Base-by-base conservation (phyloP, 495 filamentous ascomycete species). In the Xylaria nigripes region DNA sequence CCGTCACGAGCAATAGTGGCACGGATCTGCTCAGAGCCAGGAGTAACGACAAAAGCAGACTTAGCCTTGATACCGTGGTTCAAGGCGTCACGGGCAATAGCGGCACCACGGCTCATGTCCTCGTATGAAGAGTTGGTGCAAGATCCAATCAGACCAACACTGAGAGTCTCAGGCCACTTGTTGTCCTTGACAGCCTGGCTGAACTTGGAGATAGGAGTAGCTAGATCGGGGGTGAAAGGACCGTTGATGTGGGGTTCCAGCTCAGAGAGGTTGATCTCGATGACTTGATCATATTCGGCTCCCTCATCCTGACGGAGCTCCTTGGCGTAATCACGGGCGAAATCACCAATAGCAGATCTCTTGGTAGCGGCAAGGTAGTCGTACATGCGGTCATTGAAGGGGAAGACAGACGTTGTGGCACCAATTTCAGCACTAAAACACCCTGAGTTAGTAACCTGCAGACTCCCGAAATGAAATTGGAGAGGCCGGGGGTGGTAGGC, bases 71-170 rank as follows among this genome's bases (percentile, higher is more conserved):
- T 56, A 58, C 93, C 94, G 68, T 96, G 92, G 75, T 91, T 72
- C 54, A 96, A 80, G 61, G 94, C 94, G 72, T 99, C 90, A 54
- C 84, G 88, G 47, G 92, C 94, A 70, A 99, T 97, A 30, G 90
- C 89, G 50, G 93, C 93, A 65, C 83, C 87, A 59, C 94, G 89
- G 62, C 85, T 87, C 93, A 99, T 97, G 67, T 99, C 93, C 78
- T 99, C 94, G 72, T 99, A 99, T 24, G 91, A 96, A 41, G 90
- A 95, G 82, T 99, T 99, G 62, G 93, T 99, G 87, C 93, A 99
- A 68, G 93, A 97, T 52, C 93, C 93, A 65, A 99, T 92, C 45
- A 92, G 72, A 68, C 94, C 94, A 62, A 95, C 94, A 81, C 96
- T 96, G 62, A 98, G 76, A 71, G 97, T 92, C 71, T 95, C 85